phyloP scores from a whole-genome alignment of 441 rosid species.

The Kokia cookei region DNA sequence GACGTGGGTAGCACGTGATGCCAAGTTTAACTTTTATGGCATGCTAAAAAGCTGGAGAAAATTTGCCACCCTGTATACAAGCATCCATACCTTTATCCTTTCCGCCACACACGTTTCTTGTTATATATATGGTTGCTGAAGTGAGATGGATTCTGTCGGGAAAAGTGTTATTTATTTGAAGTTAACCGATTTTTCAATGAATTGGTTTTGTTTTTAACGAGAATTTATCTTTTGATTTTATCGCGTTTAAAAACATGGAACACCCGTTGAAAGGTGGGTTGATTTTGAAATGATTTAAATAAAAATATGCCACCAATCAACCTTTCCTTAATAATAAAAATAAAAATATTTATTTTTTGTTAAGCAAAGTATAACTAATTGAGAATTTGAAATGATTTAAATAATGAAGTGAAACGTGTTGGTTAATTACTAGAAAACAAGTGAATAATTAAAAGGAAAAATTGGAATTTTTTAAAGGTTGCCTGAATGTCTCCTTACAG shows the following conservation, averaged over 20 bases:
- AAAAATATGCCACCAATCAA: too few relatives aligned
- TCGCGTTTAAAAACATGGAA: too few relatives aligned
- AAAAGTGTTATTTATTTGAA: neutral
- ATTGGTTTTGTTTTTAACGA: too few relatives aligned
- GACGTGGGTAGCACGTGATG: slow-evolving; percentile 66
- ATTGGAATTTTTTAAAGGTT: neutral
- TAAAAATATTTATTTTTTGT: too few relatives aligned
- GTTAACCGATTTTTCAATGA: too few relatives aligned
- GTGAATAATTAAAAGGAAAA: neutral
- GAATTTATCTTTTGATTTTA: too few relatives aligned
- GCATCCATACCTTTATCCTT: neutral
- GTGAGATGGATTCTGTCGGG: too few relatives aligned
- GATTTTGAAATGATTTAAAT: too few relatives aligned
- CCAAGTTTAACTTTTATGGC: slow-evolving; percentile 51
- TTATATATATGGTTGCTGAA: too few relatives aligned
- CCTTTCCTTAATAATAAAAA: too few relatives aligned
- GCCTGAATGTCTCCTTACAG: neutral
- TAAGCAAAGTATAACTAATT: neutral
- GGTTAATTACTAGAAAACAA: neutral
- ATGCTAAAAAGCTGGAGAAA: slow-evolving; percentile 50
- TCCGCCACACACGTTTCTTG: neutral
- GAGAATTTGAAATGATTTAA: neutral
- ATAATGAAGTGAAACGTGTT: neutral
- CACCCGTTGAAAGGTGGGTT: too few relatives aligned
- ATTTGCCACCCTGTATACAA: slow-evolving; percentile 16